Percentiles rank a stretch among this genome's conserved stretches.
phyloP scores from a whole-genome alignment of 805 yeast species.

The Nakazawaea wickerhamii region DNA sequence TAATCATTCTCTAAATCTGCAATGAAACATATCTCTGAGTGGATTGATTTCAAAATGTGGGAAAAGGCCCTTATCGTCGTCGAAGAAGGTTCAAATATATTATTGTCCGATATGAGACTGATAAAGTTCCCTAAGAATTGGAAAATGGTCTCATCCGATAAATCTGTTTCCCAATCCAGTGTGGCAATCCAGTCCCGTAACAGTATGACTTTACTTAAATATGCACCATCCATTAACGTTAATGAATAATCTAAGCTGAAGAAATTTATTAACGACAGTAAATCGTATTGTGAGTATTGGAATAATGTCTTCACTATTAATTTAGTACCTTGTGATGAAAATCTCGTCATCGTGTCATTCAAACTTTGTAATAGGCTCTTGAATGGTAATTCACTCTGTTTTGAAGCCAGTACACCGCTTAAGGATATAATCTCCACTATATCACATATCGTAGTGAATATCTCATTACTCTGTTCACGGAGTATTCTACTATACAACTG shows the following conservation, averaged over 20 bases:
- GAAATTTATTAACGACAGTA: not conserved
- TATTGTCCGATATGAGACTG: not conserved
- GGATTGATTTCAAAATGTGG: conserved; percentile 15
- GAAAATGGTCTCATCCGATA: not conserved
- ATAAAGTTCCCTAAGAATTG: conserved; percentile 4
- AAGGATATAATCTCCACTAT: conserved; percentile 14
- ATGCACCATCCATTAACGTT: not conserved
- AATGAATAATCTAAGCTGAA: conserved; percentile 5
- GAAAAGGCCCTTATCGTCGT: conserved; percentile 16
- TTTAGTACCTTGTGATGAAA: not conserved
- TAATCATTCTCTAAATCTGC: conserved; percentile 12
- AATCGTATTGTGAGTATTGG: not conserved
- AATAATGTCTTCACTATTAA: not conserved
- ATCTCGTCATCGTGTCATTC: not conserved
- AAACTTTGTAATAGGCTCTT: not conserved
- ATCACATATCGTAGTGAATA: not conserved
- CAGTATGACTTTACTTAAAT: not conserved
- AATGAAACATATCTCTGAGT: conserved; percentile 16
- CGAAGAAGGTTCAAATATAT: conserved; percentile 9
- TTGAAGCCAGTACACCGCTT: conserved; percentile 14
- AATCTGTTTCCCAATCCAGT: not conserved
- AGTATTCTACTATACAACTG: conserved; percentile 15
- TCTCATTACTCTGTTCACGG: not conserved
- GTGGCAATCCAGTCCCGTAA: not conserved
- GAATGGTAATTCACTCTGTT: conserved; percentile 8